Evolutionary conservation across 805 yeast species (phyloP), one percentile per base, ranked within the genome.

Genomic region (Kluyveromyces wickerhamii): DNA sequence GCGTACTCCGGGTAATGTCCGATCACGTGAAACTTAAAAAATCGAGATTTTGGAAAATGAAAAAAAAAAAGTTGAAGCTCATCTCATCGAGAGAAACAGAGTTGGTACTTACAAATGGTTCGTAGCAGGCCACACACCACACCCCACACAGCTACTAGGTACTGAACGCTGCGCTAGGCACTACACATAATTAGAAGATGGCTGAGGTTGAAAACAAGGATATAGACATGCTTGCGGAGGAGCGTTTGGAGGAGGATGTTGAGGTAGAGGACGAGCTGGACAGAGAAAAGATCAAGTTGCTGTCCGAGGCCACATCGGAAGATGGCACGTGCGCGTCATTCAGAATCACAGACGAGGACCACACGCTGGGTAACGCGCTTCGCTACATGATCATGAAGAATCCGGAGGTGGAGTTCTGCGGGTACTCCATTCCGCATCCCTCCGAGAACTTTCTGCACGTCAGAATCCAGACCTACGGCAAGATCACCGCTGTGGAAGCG

Each of bases 351-450:
- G 92, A 87, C 47, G 98, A 92, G 60, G 98, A 92, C 62, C 98
- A 92, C 58, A 92, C 98, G 1, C 63, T 92, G 33, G 98, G 98
- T 16, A 92, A 92, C 53, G 82, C 97, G 5, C 71, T 92, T 35
- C 77, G 96, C 57, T 88, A 87, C 61, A 77, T 89, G 57, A 86
- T 92, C 49, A 87, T 92, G 95, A 88, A 89, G 64, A 92, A 92
- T 54, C 96, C 96, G 24, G 94, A 87, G 45, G 98, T 92, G 17
- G 98, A 92, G 56, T 92, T 92, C 59, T 89, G 97, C 56, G 98
- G 98, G 37, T 92, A 92, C 64, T 86, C 96, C 28, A 92, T 92
- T 47, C 98, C 98, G 8, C 98, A 92, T 62, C 98, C 98, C 13
- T 84, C 95, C 22, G 98, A 92, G 62, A 70, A 85, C 41, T 80